Conservation (phyloP, 805 yeast species). For the Lipomyces yamanashiensis region DNA sequence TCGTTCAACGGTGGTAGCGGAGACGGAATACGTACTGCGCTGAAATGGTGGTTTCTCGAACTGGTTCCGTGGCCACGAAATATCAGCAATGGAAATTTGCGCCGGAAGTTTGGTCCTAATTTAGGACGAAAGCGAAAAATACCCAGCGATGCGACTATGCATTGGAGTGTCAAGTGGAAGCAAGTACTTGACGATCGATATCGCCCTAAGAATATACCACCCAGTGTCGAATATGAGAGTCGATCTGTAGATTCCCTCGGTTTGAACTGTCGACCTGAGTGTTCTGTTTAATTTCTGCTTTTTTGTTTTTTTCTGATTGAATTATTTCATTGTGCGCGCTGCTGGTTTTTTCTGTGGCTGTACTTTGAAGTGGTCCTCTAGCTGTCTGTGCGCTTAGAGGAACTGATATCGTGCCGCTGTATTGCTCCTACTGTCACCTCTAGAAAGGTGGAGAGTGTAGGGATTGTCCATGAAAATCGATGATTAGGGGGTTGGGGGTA, state of each 20-base stretch:
- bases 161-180: slow-evolving; percentile 67
- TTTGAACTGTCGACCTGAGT: too few relatives aligned
- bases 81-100: slow-evolving; percentile 52
- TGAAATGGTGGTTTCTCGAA: slow-evolving; percentile 66
- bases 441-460: too few relatives aligned
- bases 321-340: too few relatives aligned
- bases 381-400: too few relatives aligned
- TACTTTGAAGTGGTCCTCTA: too few relatives aligned
- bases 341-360: too few relatives aligned
- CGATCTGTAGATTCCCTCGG: not conserved
- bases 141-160: slow-evolving; percentile 55
- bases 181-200: slow-evolving; percentile 21
- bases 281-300: too few relatives aligned
- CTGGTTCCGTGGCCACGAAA: slow-evolving; percentile 59
- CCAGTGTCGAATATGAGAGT: not conserved
- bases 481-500: too few relatives aligned
- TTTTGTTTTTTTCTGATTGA: too few relatives aligned
- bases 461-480: too few relatives aligned
- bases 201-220: slow-evolving; percentile 27
- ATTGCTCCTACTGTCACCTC: too few relatives aligned
- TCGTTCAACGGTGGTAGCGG: slow-evolving; percentile 13
- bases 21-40: slow-evolving; percentile 4
- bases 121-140: slow-evolving; percentile 58
- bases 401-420: too few relatives aligned
- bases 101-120: slow-evolving; percentile 57